Base-by-base conservation (phyloP, 208 protist genomes). In the Trichomonas gallinae region DNA sequence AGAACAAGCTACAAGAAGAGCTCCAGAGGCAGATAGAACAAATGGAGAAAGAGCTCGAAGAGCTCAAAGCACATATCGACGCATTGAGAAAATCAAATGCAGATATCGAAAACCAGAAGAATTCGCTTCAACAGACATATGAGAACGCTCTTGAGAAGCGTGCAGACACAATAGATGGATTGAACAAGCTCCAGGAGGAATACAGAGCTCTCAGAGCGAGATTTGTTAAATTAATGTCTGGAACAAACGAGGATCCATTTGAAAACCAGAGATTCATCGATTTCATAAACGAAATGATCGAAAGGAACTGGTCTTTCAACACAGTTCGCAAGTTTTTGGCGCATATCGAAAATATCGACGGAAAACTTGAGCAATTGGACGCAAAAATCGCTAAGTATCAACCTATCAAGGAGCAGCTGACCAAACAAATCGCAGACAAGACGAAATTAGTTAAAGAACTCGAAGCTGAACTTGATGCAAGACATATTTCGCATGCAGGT, bases 221-320 rank as follows among this genome's bases (percentile, higher is more conserved):
- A 48, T 93, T 51, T 15, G 44, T 51, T 51, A 34, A 48, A 38
- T 38, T 93, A 15, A 34, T 93, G 17, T 93, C 87, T n/a, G n/a
- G 34, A 48, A 93, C 87, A 8, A 93, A 93, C 36, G 44, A 51
- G n/a, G 87, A 93, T 93, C 87, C 87, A 51, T 93, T 93, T 51
- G 87, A 93, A 51, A 93, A 51, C 45, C 40, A 93, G 34, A 34
- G 26, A 93, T 93, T 93, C 46, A 38, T 34, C 13, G 87, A 93
- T 15, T 93, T 93, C n/a, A 48, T 93, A 6, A 51, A 58, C 38
- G 40, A 51, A 51, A 93, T 93, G 87, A 26, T 17, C 0, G 44
- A 34, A 21, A 23, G 44, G 6, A 44, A 93, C 13, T 93, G 87
- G 87, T 48, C 42, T 36, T 93, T 93, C 31, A 23, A 34, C 13